Base-by-base conservation (phyloP, 257 asterid genomes). In the Hygrophila difformis region DNA sequence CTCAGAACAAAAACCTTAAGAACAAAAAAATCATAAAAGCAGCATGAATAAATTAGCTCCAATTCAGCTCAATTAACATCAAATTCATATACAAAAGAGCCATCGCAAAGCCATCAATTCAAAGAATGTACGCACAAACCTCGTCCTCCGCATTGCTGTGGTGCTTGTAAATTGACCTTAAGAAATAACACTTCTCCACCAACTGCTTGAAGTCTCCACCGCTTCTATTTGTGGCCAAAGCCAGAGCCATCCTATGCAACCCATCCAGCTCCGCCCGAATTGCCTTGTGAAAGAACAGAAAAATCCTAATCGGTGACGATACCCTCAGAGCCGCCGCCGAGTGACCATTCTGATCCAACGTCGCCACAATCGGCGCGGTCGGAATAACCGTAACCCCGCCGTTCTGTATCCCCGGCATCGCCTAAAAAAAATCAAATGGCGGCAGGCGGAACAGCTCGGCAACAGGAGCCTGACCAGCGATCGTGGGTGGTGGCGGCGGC, bases 121-220 rank as follows among this genome's bases (percentile, higher is more conserved):
- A n/a, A n/a, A n/a, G n/a, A n/a, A n/a, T n/a, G n/a, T n/a, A 39
- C 14, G 18, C 33, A 35, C 55, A 16, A 18, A 71, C 94, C 94
- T 82, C 94, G 47, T 82, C 94, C 62, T 82, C 94, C 15, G 94
- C 94, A 72, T 82, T 82, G 73, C 87, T 76, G 61, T 82, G 94
- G 68, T 82, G 91, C 59, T 76, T 76, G 40, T 82, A 82, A 57
- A 82, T 82, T 48, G 84, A 79, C 66, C 87, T 65, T 36, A 82
- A 44, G 61, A 79, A 71, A 56, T 70, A 76, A 22, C 75, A 79
- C 60, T 79, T 59, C 18, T 69, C 79, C 48, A 57, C 55, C 71
- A 82, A 63, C 47, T 75, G 78, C 40, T 65, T 67, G 45, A 82
- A 71, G 49, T 79, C 87, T 6, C 71, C 69, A 16, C 76, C 76